phyloP scores from a whole-genome alignment of 2,329 filamentous ascomycete genomes.

The Fusarium robinianum region DNA sequence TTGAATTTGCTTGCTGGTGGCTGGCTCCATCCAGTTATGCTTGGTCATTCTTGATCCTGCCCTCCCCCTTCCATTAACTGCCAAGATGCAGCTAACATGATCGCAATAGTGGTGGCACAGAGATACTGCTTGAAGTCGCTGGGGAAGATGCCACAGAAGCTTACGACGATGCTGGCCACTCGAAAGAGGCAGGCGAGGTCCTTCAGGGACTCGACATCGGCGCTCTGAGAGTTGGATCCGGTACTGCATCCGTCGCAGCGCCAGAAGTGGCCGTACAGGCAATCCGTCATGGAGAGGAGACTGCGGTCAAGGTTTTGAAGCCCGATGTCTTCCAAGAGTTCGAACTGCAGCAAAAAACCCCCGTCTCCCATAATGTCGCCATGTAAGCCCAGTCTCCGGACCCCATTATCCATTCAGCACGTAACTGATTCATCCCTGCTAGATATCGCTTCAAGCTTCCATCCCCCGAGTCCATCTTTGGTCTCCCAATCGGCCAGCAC shows the following conservation, averaged over 20 bases:
- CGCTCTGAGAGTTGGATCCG: background rate
- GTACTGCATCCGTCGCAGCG: constrained; percentile 47
- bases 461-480: constrained; percentile 75
- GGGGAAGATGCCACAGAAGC: constrained; percentile 16
- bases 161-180: constrained; percentile 14
- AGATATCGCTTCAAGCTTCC: constrained; percentile 92
- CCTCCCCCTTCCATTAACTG: background rate
- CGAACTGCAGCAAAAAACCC: constrained; percentile 86
- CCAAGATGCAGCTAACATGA: background rate
- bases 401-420: background rate
- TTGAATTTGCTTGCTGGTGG: no score
- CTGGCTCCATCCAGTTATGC: no score
- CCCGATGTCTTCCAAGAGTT: constrained; percentile 87
- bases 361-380: constrained; percentile 94
- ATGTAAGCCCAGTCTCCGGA: constrained; percentile 60
- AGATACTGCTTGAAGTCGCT: constrained; percentile 17
- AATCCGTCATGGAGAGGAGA: background rate
- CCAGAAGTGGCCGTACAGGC: background rate
- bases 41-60: background rate
- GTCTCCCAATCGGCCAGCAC: constrained; percentile 95
- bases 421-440: background rate
- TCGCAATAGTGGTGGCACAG: constrained; percentile 10
- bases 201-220: constrained; percentile 7
- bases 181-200: constrained; percentile 15
- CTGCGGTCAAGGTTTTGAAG: constrained; percentile 49